Conservation (phyloP, 2,329 filamentous ascomycete genomes). For the Magnaporthiopsis incrustans region DNA sequence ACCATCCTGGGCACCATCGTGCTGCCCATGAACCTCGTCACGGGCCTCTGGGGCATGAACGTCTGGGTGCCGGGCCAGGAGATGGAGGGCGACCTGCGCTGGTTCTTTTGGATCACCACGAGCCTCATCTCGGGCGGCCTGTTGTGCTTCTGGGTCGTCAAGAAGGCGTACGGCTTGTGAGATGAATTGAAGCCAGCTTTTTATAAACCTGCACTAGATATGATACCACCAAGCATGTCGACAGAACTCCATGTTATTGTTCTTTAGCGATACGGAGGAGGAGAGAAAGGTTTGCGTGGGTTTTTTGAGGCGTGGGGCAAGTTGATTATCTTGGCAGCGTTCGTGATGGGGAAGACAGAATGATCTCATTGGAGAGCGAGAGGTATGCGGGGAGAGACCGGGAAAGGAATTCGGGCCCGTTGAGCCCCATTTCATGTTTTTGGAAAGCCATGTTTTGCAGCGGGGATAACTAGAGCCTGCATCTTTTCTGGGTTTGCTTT, state of each 20-base stretch:
- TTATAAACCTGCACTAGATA: background rate
- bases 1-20: conserved; percentile 97
- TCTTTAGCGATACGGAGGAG: background rate
- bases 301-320: no score
- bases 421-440: no score
- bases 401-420: background rate
- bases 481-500: background rate
- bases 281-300: background rate
- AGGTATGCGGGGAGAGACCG: background rate
- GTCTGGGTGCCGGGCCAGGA: conserved; percentile 91
- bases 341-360: background rate
- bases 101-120: conserved; percentile 69
- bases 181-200: background rate
- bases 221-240: background rate
- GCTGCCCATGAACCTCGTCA: conserved; percentile 97
- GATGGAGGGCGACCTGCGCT: conserved; percentile 62
- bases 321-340: background rate
- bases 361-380: background rate
- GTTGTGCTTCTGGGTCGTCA: conserved; percentile 72
- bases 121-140: conserved; percentile 73
- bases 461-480: background rate
- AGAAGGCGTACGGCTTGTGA: conserved; percentile 57
- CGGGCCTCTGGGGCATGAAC: conserved; percentile 98
- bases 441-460: no score
- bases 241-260: background rate